Base-by-base conservation (phyloP, 345 rosid species). In the Anacardium occidentale region DNA sequence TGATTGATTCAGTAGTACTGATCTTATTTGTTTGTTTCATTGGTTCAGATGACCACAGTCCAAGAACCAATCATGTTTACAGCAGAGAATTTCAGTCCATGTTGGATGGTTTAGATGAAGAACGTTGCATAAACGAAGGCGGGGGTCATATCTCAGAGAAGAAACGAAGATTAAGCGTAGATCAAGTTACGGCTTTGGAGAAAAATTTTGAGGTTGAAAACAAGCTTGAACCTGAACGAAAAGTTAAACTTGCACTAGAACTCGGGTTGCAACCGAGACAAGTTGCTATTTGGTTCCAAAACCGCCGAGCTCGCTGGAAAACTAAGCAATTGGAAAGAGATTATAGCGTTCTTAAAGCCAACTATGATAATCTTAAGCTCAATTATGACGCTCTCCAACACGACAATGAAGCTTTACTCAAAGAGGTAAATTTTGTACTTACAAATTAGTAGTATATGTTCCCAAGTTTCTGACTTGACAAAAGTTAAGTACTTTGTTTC, bases 211-310 rank as follows among this genome's bases (percentile, higher is more conserved):
- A 90, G 71, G 87, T 90, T 0, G 92, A 92, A 71, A 90, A 92
- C 82, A 92, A 92, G 80, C 94, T 92, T 25, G 97, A 92, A 54
- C 96, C 96, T 0, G 96, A 92, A 69, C 85, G 97, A 74, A 92
- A 92, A 75, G 84, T 85, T 21, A 92, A 86, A 73, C 72, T 92
- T n/a, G 97, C 97, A 0, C 91, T 87, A 73, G 96, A 92, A 68
- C 91, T 92, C 22, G 96, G 93, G 0, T 67, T 92, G 73, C 96
- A 92, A 57, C 97, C 97, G 0, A 85, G 97, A 68, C 97, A 92
- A 77, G 96, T 92, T 1, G 97, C 96, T 8, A 92, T 92, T 56
- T 92, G 97, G 97, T 92, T 90, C 66, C 96, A 92, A 61, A 91
- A 91, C 85, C 91, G 96, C 40, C 93, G 97, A 40, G 97, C 97